Percentiles rank a stretch among this genome's conserved stretches.
Evolutionary conservation across 2,329 filamentous ascomycete genomes (phyloP).

Genomic region (Penicillium sp.): DNA sequence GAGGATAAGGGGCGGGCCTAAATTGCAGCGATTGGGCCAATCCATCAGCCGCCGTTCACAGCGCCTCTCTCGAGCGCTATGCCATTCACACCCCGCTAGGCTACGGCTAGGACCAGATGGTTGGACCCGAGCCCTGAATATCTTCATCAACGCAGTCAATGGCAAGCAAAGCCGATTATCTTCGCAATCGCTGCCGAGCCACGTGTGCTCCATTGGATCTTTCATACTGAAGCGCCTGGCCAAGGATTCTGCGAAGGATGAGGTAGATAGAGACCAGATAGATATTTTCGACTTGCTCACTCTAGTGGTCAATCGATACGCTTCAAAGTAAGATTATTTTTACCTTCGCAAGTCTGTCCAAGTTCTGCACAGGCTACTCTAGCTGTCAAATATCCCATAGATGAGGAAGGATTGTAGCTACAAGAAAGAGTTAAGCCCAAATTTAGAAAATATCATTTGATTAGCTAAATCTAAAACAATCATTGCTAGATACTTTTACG

Average conservation of each 20-base stretch:
- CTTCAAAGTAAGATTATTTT: background rate
- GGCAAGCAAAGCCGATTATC: background rate
- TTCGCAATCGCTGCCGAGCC: constrained; percentile 14
- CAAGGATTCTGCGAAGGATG: background rate
- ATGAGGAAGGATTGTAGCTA: background rate
- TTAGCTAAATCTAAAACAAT: background rate
- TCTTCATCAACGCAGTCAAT: background rate
- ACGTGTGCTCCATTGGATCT: constrained; percentile 3
- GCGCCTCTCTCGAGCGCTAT: background rate
- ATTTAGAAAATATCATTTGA: background rate
- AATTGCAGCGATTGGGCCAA: background rate
- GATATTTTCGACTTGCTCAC: background rate
- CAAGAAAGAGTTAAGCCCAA: background rate
- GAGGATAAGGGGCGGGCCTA: background rate
- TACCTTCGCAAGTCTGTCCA: background rate
- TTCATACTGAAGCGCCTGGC: constrained; percentile 5
- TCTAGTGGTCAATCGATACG: background rate
- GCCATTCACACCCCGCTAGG: background rate
- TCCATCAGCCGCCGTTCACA: background rate
- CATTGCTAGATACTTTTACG: background rate
- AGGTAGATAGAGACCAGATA: background rate
- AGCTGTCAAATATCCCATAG: background rate
- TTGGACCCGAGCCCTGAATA: background rate
- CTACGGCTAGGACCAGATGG: background rate
- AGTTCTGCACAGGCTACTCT: background rate